Evolutionary conservation across 2,329 filamentous ascomycete species (phyloP).

Genomic region (Alternaria burnsii): DNA sequence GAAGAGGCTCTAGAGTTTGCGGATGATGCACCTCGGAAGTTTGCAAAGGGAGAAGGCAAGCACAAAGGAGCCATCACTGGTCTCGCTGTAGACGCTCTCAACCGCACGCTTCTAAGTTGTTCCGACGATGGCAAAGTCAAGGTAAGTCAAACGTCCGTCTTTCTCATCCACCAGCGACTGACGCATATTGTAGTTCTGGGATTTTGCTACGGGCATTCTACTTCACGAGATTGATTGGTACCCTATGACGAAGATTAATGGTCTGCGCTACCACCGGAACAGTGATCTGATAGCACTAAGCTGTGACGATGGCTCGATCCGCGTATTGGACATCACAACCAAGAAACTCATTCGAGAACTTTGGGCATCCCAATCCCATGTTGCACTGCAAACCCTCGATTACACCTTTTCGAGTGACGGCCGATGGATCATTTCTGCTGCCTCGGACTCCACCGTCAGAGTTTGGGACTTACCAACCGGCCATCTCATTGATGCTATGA

Average conservation of each 20-base stretch:
- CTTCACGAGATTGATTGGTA: constrained; percentile 85
- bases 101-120: constrained; percentile 84
- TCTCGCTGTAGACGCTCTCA: constrained; percentile 86
- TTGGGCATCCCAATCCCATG: constrained; percentile 68
- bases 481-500: constrained; percentile 92
- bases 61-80: constrained; percentile 87
- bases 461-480: constrained; percentile 97
- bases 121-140: constrained; percentile 91
- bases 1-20: constrained; percentile 50
- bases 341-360: constrained; percentile 92
- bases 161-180: constrained; percentile 11
- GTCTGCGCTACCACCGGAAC: constrained; percentile 79
- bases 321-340: constrained; percentile 89
- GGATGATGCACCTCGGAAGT: constrained; percentile 45
- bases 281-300: constrained; percentile 88
- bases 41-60: constrained; percentile 67
- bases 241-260: constrained; percentile 76
- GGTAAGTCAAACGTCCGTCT: constrained; percentile 41
- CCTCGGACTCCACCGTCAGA: constrained; percentile 79
- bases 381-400: constrained; percentile 48
- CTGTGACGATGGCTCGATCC: constrained; percentile 87
- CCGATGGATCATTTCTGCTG: constrained; percentile 89
- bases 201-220: constrained; percentile 83
- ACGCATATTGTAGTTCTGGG: constrained; percentile 74
- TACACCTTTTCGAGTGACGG: constrained; percentile 85